Percentiles rank a stretch among this genome's conserved stretches.
phyloP scores from a whole-genome alignment of 371 early-diverging fungal species.

The Mucor racemosus region DNA sequence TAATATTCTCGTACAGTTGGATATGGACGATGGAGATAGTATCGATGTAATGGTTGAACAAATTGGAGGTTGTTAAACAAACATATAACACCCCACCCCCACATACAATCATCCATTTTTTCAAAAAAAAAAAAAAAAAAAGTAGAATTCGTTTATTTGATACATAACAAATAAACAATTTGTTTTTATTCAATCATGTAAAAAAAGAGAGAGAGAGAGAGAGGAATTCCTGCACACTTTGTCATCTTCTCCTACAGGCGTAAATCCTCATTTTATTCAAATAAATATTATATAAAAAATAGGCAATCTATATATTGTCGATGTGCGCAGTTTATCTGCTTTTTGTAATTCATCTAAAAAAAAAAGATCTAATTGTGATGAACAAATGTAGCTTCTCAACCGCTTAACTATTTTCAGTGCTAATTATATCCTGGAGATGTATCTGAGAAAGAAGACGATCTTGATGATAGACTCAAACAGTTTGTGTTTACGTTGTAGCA shows the following conservation, averaged over 20 bases:
- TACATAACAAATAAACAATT: neutral
- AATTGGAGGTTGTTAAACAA: constrained; percentile 69
- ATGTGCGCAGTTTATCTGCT: neutral
- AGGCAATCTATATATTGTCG: too few relatives aligned
- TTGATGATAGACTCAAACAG: too few relatives aligned
- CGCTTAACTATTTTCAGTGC: too few relatives aligned
- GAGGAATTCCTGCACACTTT: neutral
- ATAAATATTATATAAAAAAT: neutral
- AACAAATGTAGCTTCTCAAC: too few relatives aligned
- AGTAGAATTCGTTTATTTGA: constrained; percentile 4
- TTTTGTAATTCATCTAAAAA: too few relatives aligned
- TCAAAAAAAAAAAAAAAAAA: neutral
- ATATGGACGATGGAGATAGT: constrained; percentile 94
- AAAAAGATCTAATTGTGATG: too few relatives aligned
- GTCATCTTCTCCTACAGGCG: neutral
- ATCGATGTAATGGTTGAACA: constrained; percentile 94
- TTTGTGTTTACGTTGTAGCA: too few relatives aligned
- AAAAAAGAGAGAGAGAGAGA: neutral
- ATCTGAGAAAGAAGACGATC: too few relatives aligned
- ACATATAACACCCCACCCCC: neutral
- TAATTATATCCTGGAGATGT: too few relatives aligned
- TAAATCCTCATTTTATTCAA: constrained; percentile 4
- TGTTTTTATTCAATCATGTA: constrained; percentile 4
- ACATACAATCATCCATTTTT: neutral
- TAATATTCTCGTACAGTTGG: constrained; percentile 63